Evolutionary conservation across 352 stramenopile genomes (phyloP), one percentile per base, ranked within the genome.

Genomic region (Globisporangium sylvaticum): DNA sequence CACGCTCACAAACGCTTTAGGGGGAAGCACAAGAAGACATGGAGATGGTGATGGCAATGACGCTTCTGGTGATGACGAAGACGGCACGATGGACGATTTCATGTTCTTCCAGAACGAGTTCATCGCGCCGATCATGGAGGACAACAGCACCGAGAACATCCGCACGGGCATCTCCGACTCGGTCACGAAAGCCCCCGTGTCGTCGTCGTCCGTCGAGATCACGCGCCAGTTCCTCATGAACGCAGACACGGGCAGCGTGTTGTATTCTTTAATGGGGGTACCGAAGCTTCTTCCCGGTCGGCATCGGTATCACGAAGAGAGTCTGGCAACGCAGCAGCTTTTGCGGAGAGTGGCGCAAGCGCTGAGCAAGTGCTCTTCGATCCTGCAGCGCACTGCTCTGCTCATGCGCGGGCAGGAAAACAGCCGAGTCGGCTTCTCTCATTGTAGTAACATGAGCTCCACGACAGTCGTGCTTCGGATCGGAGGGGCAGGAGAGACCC

Each of bases 1-100:
- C 66, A 88, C 79, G 22, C 69, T 90, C 27, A 69, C 77, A 9
- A 82, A 46, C 7, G 81, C 79, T 24, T 61, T 90, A 14, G 55
- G 56, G 10, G 62, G 72, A 4, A 44, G 55, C 31, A 27, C 32
- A 20, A 7, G 24, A 44, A 44, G 37, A 29, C 29, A 29, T 4
- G 25, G 60, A 7, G 7, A 32, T 27, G 20, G 22, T 6, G 42
- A 15, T 48, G 10, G n/a, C 1, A 24, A 34, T 32, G 22, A 3
- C 12, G 37, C 1, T 20, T 12, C 3, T 44, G 37, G 37, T 5
- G 37, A 12, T 5, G 37, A 20, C 3, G 44, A 3, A 0, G 59
- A 68, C 44, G 59, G 57, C 4, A 85, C 80, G 4, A 61, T 78
- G 42, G 73, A 81, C 20, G 65, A 68, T 31, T 89, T 89, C 54